These are phyloP conservation scores for Psilocybe cubensis DNA, from an alignment of 768 basidiomycete species.

Conservation along the genomic window DNA sequence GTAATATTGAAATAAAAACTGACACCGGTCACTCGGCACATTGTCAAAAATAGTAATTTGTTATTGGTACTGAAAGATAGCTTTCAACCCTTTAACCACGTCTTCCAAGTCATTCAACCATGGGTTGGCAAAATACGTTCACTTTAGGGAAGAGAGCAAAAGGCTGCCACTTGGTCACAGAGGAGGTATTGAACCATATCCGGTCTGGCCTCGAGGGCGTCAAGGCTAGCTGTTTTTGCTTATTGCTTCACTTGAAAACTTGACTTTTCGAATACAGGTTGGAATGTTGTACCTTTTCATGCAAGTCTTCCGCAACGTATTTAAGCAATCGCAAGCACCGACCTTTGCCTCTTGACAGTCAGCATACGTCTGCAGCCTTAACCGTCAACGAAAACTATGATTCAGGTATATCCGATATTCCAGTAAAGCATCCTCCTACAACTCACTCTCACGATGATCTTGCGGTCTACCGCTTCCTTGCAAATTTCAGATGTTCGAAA, in stretches of 20 bases:
- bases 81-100: background rate
- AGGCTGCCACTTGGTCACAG: slow-evolving; percentile 86
- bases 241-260: background rate
- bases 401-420: slow-evolving; percentile 49
- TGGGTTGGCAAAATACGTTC: slow-evolving; percentile 94
- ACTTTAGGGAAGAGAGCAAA: slow-evolving; percentile 53
- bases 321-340: background rate
- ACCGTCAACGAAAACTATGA: slow-evolving; percentile 93
- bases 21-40: background rate
- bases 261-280: slow-evolving; percentile 44
- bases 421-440: background rate
- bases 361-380: slow-evolving; percentile 79
- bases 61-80: too few species aligned
- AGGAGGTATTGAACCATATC: slow-evolving; percentile 71
- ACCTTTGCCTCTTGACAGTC: slow-evolving; percentile 20
- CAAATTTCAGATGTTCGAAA: slow-evolving; percentile 34
- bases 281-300: slow-evolving; percentile 93
- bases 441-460: background rate
- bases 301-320: slow-evolving; percentile 43
- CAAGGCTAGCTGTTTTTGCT: slow-evolving; percentile 44
- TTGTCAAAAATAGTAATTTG: background rate
- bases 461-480: background rate
- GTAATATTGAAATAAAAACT: too few species aligned
- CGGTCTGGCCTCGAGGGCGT: slow-evolving; percentile 68
- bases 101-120: slow-evolving; percentile 27